Conservation (phyloP, 176 grass and related monocot species). For the Miscanthus lutarioriparius region DNA sequence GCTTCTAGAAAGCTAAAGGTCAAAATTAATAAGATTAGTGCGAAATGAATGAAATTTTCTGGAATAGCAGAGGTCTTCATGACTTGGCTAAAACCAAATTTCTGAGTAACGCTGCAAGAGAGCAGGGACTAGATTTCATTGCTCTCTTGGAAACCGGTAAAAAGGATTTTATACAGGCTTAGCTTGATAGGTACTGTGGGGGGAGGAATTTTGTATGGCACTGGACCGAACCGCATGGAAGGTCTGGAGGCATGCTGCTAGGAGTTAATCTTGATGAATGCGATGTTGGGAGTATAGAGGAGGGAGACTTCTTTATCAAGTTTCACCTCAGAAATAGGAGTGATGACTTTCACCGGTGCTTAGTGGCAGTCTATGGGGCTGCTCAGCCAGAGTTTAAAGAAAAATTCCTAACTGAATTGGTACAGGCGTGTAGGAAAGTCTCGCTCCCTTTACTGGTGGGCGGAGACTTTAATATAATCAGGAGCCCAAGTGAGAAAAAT, state of each 20-base stretch:
- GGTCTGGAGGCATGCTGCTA: background rate
- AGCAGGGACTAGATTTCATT: no score
- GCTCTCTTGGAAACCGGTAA: background rate
- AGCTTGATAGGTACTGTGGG: no score
- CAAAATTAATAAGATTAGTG: no score
- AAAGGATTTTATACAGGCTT: background rate
- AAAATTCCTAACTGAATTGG: background rate
- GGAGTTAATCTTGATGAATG: fast-evolving
- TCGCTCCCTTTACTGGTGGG: background rate
- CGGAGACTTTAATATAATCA: background rate
- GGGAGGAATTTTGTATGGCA: no score
- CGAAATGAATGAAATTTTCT: no score
- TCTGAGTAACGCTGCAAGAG: no score
- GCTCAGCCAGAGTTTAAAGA: background rate
- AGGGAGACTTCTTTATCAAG: background rate
- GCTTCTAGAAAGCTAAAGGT: no score
- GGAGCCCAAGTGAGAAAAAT: background rate
- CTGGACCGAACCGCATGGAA: background rate
- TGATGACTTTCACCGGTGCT: background rate
- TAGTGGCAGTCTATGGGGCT: background rate
- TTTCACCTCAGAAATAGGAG: background rate
- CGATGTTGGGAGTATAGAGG: background rate
- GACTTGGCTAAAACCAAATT: no score
- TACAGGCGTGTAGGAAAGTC: background rate
- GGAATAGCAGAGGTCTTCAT: no score